Conservation (phyloP, 306 rosid species). For the Prunus campanulata region DNA sequence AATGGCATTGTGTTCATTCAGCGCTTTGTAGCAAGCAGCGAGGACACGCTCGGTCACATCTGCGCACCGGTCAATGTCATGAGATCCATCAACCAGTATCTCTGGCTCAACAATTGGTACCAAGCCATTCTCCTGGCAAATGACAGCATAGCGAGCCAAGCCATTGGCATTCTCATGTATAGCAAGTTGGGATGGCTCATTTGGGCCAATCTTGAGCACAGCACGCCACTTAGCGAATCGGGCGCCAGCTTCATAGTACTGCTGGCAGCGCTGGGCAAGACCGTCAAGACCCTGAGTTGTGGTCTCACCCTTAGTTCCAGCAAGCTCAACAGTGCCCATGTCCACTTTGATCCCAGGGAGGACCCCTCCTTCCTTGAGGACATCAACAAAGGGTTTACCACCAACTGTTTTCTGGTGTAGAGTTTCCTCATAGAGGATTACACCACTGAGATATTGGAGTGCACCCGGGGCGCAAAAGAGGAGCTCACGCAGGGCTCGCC, state of each 20-base stretch:
- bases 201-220: constrained; percentile 66
- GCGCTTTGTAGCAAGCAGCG: constrained; percentile 73
- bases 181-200: constrained; percentile 58
- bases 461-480: constrained; percentile 54
- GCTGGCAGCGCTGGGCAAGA: constrained; percentile 60
- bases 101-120: constrained; percentile 92
- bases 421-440: constrained; percentile 63
- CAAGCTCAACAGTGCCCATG: constrained; percentile 72
- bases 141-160: constrained; percentile 64
- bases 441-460: constrained; percentile 49
- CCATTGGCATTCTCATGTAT: constrained; percentile 71
- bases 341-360: constrained; percentile 84
- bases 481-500: constrained; percentile 66
- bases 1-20: constrained; percentile 67
- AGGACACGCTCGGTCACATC: constrained; percentile 74
- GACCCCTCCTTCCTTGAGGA: constrained; percentile 58
- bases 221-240: constrained; percentile 86
- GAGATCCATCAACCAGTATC: constrained; percentile 69
- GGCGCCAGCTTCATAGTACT: constrained; percentile 80
- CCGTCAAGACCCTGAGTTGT: constrained; percentile 83
- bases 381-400: constrained; percentile 62
- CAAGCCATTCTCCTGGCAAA: constrained; percentile 75
- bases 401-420: constrained; percentile 59
- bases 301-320: constrained; percentile 82
- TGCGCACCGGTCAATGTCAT: constrained; percentile 61